Base-by-base conservation (phyloP, 129 eudicot species). In the Saposhnikovia divaricata region DNA sequence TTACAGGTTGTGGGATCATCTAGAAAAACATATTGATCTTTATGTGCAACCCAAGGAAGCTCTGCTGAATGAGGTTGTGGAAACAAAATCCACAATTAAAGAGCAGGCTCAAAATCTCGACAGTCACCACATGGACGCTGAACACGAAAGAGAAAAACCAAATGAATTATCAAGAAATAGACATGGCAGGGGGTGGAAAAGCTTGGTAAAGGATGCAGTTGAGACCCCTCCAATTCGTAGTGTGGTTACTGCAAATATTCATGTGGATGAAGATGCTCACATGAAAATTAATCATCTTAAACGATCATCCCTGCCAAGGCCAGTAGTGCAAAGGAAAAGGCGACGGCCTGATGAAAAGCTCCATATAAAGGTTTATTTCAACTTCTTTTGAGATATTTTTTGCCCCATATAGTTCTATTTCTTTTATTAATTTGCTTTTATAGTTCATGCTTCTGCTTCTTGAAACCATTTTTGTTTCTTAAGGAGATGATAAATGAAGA, bases 1-100 rank as follows among this genome's bases (percentile, higher is more conserved):
- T 39, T 83, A 63, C 79, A 95, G 98, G 98, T 88, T 95, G 72
- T 95, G 98, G 98, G 98, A 94, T 80, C 98, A 94, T 84, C 79
- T 94, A 76, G 84, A 87, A 69, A 84, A 96, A 74, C 85, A 91
- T 85, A 40, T 94, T 40, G 79, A 91, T 85, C 76, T 83, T n/a
- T 94, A 94, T 86, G 88, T 90, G 68, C 88, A 87, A 91, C 65
- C 87, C 63, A 79, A 40, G 61, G 86, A 81, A 16, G 78, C 88
- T 78, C 81, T 55, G 73, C 47, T 79, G 40, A 88, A 81, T 78
- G 96, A 79, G 83, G 87, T 46, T 21, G 81, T 83, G 31, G 87
- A 90, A 80, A 80, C 82, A 73, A 87, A 86, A 85, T 79, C 88
- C 25, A 47, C 45, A 42, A 28, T 46, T 16, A 86, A 21, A 78